Percentiles rank a stretch among this genome's conserved stretches.
These are phyloP conservation scores for Cytospora piceae DNA, from an alignment of 2,329 filamentous ascomycete genomes.

Conservation along the genomic window DNA sequence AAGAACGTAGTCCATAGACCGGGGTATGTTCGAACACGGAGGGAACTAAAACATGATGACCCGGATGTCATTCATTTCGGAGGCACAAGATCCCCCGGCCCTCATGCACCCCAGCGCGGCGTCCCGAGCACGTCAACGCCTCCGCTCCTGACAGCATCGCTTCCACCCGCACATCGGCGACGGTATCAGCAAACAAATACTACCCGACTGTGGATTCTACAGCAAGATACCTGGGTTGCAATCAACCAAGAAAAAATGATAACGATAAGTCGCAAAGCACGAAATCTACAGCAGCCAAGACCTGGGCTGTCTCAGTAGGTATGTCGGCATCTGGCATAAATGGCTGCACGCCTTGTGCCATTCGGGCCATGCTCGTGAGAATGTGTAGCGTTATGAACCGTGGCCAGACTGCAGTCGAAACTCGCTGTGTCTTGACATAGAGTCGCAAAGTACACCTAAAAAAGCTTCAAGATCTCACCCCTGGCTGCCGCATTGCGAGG, in stretches of 20 bases:
- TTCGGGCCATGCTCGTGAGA: not conserved
- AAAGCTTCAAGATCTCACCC: not conserved
- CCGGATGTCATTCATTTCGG: not conserved
- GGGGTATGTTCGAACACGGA: not conserved
- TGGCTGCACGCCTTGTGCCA: not conserved
- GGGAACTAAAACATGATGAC: not conserved
- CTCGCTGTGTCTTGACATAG: not conserved
- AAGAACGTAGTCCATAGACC: too few species aligned
- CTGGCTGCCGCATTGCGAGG: not conserved
- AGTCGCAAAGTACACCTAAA: not conserved
- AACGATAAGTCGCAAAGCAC: not conserved
- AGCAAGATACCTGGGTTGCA: not conserved
- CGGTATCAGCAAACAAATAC: constrained; percentile 5
- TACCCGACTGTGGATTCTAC: not conserved
- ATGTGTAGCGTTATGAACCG: not conserved
- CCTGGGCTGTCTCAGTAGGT: not conserved
- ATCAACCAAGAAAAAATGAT: not conserved
- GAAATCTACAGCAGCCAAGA: not conserved
- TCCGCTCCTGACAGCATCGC: constrained; percentile 18
- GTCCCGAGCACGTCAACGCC: constrained; percentile 17
- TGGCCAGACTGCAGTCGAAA: not conserved
- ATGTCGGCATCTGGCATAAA: constrained; percentile 1
- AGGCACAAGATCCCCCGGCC: not conserved
- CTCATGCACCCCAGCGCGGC: constrained; percentile 11
- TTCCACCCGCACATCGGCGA: constrained; percentile 16